Base-by-base conservation (phyloP, 345 rosid species). In the Euclidium syriacum region DNA sequence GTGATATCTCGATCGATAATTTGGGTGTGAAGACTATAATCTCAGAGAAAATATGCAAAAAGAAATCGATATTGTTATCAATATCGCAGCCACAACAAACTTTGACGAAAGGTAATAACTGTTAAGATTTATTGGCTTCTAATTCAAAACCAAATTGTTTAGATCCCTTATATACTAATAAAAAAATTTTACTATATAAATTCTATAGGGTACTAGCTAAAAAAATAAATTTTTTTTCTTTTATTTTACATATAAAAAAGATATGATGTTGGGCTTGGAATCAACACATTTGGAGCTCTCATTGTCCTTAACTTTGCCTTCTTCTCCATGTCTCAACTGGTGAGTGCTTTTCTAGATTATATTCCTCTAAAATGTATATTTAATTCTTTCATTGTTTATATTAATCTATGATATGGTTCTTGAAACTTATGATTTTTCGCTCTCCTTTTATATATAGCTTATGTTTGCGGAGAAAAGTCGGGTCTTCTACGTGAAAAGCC, bases 271-370 rank as follows among this genome's bases (percentile, higher is more conserved):
- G 80, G 90, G 6, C 79, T 84, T 62, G 77, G 64, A 12, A 72
- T 84, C 44, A 86, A 88, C 57, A 77, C 94, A 34, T 56, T 86
- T 52, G 87, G 96, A 52, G 85, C 82, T 25, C 80, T 69, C 62
- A 53, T 81, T 49, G 81, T 84, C 23, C 49, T 73, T 22, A 66
- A 71, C 66, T 88, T 88, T 52, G 79, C 85, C 67, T 78, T 9
- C 53, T 88, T 52, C 79, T 82, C 53, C 96, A 72, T 52, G 76
- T 72, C 62, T 72, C 72, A 8, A 72, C 76, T 11, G 76, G 76
- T 65, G 12, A 52, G 54, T 40, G 23, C 22, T 67, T 26, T 7
- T 32, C 36, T 46, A 19, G 5, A n/a, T n/a, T n/a, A 29, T 38
- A 23, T 55, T 51, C 39, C 8, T 19, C 6, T 20, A 40, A 30